These are phyloP conservation scores for Naegleria lovaniensis DNA, from an alignment of 208 protist species.

Conservation along the genomic window DNA sequence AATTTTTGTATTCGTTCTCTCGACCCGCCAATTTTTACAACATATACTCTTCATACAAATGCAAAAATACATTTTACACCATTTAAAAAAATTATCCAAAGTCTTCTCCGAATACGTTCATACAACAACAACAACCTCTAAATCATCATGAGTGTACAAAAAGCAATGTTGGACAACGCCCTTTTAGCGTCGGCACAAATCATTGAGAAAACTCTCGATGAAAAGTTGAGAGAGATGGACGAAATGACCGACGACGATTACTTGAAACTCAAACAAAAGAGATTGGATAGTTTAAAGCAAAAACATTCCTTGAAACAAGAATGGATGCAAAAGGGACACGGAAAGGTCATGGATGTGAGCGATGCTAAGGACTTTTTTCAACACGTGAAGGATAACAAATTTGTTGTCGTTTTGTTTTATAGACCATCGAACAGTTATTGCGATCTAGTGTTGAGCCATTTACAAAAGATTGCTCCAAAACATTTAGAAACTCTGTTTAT, in stretches of 20 bases:
- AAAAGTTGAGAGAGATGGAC: not conserved
- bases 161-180: not conserved
- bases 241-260: slow-evolving; percentile 7
- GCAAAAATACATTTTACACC: too few relatives aligned
- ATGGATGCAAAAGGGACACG: not conserved
- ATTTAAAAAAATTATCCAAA: too few relatives aligned
- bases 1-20: too few relatives aligned
- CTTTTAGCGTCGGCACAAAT: not conserved
- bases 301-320: not conserved
- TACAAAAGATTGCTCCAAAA: not conserved
- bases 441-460: not conserved
- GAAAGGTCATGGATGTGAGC: not conserved
- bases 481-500: slow-evolving; percentile 28
- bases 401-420: not conserved
- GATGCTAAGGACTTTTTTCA: not conserved
- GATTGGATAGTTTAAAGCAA: not conserved
- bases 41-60: too few relatives aligned
- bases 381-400: not conserved
- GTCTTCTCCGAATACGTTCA: too few relatives aligned
- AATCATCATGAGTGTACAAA: too few relatives aligned
- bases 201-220: not conserved
- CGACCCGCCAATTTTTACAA: too few relatives aligned
- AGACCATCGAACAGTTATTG: not conserved
- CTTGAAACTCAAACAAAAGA: not conserved
- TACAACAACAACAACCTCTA: too few relatives aligned